phyloP scores from a whole-genome alignment of 179 eudicot genomes.

The Amaranthus tricolor region DNA sequence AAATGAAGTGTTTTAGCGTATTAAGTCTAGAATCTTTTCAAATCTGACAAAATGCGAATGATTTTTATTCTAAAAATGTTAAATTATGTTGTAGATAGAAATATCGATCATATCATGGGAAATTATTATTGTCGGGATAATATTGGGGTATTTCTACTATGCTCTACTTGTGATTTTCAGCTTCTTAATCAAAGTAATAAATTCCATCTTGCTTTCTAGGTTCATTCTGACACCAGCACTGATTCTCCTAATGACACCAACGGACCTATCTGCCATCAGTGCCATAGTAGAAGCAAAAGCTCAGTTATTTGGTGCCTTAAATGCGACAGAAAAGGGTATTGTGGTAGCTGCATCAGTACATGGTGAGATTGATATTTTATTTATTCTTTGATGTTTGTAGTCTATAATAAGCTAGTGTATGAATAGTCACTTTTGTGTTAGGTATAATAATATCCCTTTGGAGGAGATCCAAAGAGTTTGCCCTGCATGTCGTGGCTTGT shows the following conservation, averaged over 20 bases:
- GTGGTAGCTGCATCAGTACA: conserved; percentile 72
- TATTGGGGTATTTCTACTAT: background rate
- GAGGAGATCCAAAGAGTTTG: conserved; percentile 77
- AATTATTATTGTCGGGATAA: background rate
- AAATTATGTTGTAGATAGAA: too few species aligned
- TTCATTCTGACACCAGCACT: conserved; percentile 59
- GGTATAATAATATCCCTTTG: conserved; percentile 67
- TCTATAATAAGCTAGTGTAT: conserved; percentile 11
- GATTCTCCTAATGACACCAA: conserved; percentile 68
- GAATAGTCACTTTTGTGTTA: conserved; percentile 29
- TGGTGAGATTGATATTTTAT: conserved; percentile 50
- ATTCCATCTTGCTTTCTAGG: conserved; percentile 44
- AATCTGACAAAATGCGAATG: too few species aligned
- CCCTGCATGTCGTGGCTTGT: conserved; percentile 96
- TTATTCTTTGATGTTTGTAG: conserved; percentile 12
- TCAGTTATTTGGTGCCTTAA: conserved; percentile 70
- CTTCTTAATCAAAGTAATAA: conserved; percentile 1
- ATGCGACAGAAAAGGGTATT: conserved; percentile 93
- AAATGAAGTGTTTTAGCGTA: too few species aligned
- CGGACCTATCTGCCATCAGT: conserved; percentile 85
- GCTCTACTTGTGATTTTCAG: background rate
- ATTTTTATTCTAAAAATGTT: too few species aligned
- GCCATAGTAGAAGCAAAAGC: conserved; percentile 50
- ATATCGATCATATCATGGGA: background rate
- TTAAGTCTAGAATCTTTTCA: too few species aligned